Evolutionary conservation across 2,329 filamentous ascomycete species (phyloP), one percentile per base, ranked within the genome.

Genomic region (Pyricularia sp.): DNA sequence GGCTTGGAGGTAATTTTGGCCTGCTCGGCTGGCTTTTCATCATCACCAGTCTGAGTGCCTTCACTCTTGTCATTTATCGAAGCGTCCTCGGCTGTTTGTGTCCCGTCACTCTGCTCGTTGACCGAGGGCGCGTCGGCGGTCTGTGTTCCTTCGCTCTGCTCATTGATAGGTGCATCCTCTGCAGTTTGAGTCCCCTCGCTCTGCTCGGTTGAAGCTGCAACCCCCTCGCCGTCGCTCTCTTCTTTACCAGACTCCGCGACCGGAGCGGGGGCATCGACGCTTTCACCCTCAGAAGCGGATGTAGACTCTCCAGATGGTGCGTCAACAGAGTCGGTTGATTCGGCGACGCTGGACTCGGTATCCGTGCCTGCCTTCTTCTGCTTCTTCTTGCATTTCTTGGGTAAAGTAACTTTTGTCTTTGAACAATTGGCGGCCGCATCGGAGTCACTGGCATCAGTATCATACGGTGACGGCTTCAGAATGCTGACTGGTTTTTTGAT

Each of bases 121-220:
- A 60, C 53, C 5, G 61, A 33, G n/a, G 66, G 31, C 26, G 60
- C 55, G 59, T 66, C 66, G 59, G 31, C 64, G 22, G 49, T 64
- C 26, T 61, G 63, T 13, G 35, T 30, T 57, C 57, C 63, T 22
- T 60, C 63, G 53, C 44, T 60, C 12, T 64, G 31, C 26, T 64
- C 65, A n/a, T 66, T 64, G 35, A 59, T 49, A 8, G 61, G 28
- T 33, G 64, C 33, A 31, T 63, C 55, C 61, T 66, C 66, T 22
- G 44, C 62, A 33, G 33, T 64, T 44, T 64, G 63, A 4, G 16
- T 60, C 3, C 57, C 57, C 33, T 64, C 63, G 24, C 31, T 61
- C 16, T 64, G 33, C 7, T 62, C 61, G 5, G 55, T 19, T 24
- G 55, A 26, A 8, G 24, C 13, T 16, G 55, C 55, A 28, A 28